These are phyloP conservation scores for Lentinula edodes DNA, from an alignment of 768 basidiomycete genomes.

Conservation along the genomic window DNA sequence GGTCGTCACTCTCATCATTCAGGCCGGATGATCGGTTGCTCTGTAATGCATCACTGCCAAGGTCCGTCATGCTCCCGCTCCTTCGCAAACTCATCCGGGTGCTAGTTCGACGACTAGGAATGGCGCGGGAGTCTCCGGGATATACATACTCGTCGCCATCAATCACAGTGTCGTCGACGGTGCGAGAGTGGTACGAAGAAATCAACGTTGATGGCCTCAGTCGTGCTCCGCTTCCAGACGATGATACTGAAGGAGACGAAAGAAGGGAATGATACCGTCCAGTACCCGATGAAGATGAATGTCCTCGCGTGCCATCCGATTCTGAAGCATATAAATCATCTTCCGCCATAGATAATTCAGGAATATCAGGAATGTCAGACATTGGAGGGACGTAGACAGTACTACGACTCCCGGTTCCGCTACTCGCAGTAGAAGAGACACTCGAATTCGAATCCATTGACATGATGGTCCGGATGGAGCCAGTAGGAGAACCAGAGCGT, in stretches of 20 bases:
- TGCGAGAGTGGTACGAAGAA: slow-evolving; percentile 56
- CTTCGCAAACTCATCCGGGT: slow-evolving; percentile 47
- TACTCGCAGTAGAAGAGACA: slow-evolving; percentile 32
- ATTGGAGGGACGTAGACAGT: slow-evolving; percentile 77
- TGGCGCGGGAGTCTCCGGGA: slow-evolving; percentile 67
- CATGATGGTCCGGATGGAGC: slow-evolving; percentile 65
- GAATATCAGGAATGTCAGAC: slow-evolving; percentile 61
- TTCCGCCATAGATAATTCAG: slow-evolving; percentile 19
- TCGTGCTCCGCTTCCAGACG: slow-evolving; percentile 27
- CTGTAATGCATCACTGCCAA: slow-evolving; percentile 43
- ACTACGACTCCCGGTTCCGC: slow-evolving; percentile 54
- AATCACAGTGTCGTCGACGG: slow-evolving; percentile 71
- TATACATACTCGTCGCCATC: slow-evolving; percentile 63
- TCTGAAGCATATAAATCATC: slow-evolving; percentile 34
- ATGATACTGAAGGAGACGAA: slow-evolving; percentile 28
- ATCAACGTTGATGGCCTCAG: slow-evolving; percentile 40
- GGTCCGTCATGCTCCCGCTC: slow-evolving; percentile 73
- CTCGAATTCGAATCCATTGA: slow-evolving; percentile 46
- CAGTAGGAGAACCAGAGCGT: slow-evolving; percentile 36
- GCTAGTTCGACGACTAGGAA: slow-evolving; percentile 47
- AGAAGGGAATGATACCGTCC: slow-evolving; percentile 1
- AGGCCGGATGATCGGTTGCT: neutral
- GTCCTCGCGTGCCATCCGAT: slow-evolving; percentile 1
- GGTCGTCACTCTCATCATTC: slow-evolving; percentile 2
- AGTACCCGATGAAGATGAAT: slow-evolving; percentile 3